A percentile compares a stretch with the other conserved stretches of the same genome.
phyloP scores from a whole-genome alignment of 2,329 filamentous ascomycete genomes.

The Paradendryphiella salina region DNA sequence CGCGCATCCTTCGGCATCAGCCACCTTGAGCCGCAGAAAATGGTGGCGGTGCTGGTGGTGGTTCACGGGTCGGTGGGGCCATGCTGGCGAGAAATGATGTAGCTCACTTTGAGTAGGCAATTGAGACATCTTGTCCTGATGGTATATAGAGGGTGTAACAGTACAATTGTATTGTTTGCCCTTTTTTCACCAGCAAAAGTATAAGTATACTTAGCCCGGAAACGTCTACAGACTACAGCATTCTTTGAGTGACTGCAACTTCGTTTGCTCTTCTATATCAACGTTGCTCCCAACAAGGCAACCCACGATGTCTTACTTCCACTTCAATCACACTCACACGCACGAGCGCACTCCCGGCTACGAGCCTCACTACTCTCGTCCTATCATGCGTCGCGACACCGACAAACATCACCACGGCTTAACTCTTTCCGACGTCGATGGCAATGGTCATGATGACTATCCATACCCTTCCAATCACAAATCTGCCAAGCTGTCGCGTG shows the following conservation, averaged over 20 bases:
- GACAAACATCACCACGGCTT: slow-evolving; percentile 32
- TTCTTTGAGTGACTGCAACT: not conserved
- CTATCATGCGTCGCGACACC: slow-evolving; percentile 29
- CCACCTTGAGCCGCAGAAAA: slow-evolving; percentile 16
- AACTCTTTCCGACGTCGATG: slow-evolving; percentile 29
- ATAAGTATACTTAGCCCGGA: slow-evolving; percentile 9
- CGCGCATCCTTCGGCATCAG: slow-evolving; percentile 9
- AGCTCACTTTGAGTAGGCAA: slow-evolving; percentile 11
- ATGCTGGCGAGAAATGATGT: slow-evolving; percentile 11
- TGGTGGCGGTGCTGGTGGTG: slow-evolving; percentile 10
- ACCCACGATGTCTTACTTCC: slow-evolving; percentile 33
- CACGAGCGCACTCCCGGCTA: slow-evolving; percentile 26
- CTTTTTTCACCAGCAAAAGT: not conserved
- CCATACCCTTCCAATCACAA: slow-evolving; percentile 27
- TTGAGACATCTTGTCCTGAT: slow-evolving; percentile 17
- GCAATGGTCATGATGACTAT: slow-evolving; percentile 38
- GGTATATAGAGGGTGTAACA: slow-evolving; percentile 16
- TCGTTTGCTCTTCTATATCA: not conserved
- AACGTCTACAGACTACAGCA: not conserved
- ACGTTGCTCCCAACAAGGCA: not conserved
- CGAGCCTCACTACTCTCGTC: slow-evolving; percentile 21
- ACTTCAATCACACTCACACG: slow-evolving; percentile 26
- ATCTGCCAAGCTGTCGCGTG: slow-evolving; percentile 24
- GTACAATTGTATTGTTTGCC: slow-evolving; percentile 1
- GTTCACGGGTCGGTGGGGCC: slow-evolving; percentile 10